Percentiles rank a stretch among this genome's conserved stretches.
Conservation (phyloP, 2,329 filamentous ascomycete genomes). For the Cyanodermella asteris region DNA sequence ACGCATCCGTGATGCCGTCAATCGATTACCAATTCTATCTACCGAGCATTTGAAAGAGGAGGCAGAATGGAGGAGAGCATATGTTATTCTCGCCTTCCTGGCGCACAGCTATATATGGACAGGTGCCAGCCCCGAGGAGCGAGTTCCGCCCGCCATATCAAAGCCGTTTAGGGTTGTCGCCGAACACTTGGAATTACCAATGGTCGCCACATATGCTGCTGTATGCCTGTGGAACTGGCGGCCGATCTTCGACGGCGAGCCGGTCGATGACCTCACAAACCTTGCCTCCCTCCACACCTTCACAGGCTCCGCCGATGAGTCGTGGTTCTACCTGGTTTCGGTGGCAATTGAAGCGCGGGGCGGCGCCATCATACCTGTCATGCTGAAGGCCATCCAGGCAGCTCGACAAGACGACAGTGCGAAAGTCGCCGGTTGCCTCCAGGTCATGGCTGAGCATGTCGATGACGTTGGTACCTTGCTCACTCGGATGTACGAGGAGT, state of each 20-base stretch:
- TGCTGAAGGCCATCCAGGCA: conserved; percentile 70
- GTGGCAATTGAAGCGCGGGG: conserved; percentile 88
- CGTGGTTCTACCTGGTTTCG: conserved; percentile 94
- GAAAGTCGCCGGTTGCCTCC: conserved; percentile 58
- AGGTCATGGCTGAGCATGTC: conserved; percentile 62
- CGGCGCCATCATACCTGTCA: conserved; percentile 65
- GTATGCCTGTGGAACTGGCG: conserved; percentile 95
- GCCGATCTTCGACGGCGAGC: conserved; percentile 65
- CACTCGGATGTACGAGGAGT: conserved; percentile 82
- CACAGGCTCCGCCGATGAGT: conserved; percentile 85
- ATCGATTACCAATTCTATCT: conserved; percentile 62
- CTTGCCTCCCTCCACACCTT: conserved; percentile 74
- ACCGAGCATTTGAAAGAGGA: conserved; percentile 63
- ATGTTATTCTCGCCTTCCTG: conserved; percentile 56
- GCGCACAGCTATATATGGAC: conserved; percentile 83
- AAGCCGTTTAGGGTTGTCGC: conserved; percentile 63
- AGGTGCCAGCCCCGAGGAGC: conserved; percentile 48
- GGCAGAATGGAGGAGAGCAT: conserved; percentile 78
- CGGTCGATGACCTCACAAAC: conserved; percentile 66
- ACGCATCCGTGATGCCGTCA: conserved; percentile 57
- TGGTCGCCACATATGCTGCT: conserved; percentile 83
- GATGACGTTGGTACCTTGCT: conserved; percentile 65
- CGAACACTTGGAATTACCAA: conserved; percentile 59
- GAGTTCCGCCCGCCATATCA: conserved; percentile 59
- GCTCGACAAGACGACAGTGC: conserved; percentile 46